phyloP scores from a whole-genome alignment of 345 rosid species.

The Eucalyptus pumila region DNA sequence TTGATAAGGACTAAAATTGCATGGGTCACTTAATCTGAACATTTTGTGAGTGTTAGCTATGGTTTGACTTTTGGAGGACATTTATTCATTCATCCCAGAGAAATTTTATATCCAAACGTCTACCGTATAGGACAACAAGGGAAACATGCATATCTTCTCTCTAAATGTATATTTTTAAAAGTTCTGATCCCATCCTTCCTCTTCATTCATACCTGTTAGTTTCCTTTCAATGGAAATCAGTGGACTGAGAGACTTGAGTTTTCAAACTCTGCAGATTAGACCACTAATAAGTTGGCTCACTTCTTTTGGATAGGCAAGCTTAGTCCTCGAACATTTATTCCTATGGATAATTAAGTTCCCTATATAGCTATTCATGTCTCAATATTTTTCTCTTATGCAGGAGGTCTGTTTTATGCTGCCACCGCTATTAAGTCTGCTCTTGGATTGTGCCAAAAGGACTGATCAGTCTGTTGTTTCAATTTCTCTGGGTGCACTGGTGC shows the following conservation, averaged over 20 bases:
- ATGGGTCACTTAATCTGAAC: background rate
- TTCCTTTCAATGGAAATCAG: background rate
- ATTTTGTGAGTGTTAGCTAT: background rate
- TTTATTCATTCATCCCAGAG: background rate
- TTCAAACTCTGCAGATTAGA: background rate
- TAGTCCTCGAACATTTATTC: background rate
- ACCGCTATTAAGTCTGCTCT: conserved; percentile 78
- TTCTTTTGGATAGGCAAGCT: background rate
- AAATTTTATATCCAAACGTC: background rate
- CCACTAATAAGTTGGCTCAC: background rate
- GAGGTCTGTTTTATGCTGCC: conserved; percentile 99
- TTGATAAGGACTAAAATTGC: background rate
- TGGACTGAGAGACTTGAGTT: background rate
- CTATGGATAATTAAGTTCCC: background rate
- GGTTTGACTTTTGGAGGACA: background rate
- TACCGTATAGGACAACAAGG: background rate
- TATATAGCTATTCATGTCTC: background rate
- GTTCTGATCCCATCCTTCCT: background rate
- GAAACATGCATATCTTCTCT: background rate
- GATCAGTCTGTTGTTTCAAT: conserved; percentile 98
- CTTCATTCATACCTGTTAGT: background rate
- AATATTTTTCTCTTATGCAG: conserved; percentile 21
- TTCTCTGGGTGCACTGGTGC: conserved; percentile 89
- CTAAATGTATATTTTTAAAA: background rate
- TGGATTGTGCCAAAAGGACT: conserved; percentile 93